Evolutionary conservation across 192 early-diverging fungal species (phyloP).

Genomic region (Spizellomyces sp.): DNA sequence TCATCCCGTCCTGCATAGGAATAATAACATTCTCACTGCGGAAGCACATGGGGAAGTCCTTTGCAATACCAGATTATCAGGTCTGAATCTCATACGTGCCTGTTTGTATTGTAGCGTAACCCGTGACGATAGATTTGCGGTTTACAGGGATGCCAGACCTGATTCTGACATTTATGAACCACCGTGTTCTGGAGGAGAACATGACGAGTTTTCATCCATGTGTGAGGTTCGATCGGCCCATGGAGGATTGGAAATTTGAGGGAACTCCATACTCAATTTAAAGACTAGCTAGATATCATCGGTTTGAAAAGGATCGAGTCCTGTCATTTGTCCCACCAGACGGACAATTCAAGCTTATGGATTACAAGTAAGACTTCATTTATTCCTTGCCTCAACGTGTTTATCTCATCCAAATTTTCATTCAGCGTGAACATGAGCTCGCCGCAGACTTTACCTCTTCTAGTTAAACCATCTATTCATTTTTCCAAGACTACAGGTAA

Average conservation of each 20-base stretch:
- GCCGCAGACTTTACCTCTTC: conserved; percentile 59
- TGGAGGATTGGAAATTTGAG: too few relatives aligned
- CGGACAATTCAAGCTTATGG: conserved; percentile 86
- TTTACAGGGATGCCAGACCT: conserved; percentile 84
- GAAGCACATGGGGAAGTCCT: conserved; percentile 80
- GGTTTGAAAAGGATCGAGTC: conserved; percentile 77
- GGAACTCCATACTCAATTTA: too few relatives aligned
- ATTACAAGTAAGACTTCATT: conserved; percentile 51
- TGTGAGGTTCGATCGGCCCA: conserved; percentile 54
- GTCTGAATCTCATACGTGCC: conserved; percentile 32
- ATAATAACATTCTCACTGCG: conserved; percentile 71
- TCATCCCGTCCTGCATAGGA: conserved; percentile 25
- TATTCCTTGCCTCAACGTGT: background rate
- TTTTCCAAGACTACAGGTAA: conserved; percentile 59
- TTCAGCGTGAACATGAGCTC: conserved; percentile 62
- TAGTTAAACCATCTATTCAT: conserved; percentile 64
- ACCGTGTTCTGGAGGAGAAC: conserved; percentile 72
- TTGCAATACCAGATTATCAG: conserved; percentile 78
- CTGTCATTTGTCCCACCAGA: conserved; percentile 95
- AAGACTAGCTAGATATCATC: conserved; percentile 48
- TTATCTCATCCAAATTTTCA: background rate
- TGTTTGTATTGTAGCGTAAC: background rate
- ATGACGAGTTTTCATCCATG: conserved; percentile 83
- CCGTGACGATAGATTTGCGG: background rate
- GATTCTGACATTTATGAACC: conserved; percentile 71